A percentile compares a stretch with the other conserved stretches of the same genome.
These are phyloP conservation scores for Mallotus japonicus DNA, from an alignment of 441 rosid species.

Conservation along the genomic window DNA sequence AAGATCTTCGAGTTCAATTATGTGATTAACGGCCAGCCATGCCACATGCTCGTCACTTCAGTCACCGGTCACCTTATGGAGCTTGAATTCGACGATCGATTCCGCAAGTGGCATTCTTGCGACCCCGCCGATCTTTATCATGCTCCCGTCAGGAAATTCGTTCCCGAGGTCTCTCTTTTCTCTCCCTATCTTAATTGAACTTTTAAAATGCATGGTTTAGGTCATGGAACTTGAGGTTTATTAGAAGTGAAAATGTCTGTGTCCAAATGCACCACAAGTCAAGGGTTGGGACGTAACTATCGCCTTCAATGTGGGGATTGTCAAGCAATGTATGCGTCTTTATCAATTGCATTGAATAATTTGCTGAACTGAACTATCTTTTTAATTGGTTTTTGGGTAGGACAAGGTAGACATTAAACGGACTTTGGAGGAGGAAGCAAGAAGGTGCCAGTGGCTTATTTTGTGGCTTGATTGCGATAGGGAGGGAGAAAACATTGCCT, in stretches of 20 bases:
- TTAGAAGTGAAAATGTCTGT: too few species aligned
- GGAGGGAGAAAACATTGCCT: conserved; percentile 96
- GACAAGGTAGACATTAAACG: conserved; percentile 83
- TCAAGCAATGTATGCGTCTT: background rate
- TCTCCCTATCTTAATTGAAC: background rate
- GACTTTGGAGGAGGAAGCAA: conserved; percentile 94
- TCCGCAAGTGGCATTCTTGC: conserved; percentile 93
- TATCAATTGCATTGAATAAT: background rate
- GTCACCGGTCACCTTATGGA: conserved; percentile 96
- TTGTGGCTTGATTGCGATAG: conserved; percentile 98
- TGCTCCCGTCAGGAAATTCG: conserved; percentile 75
- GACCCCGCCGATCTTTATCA: conserved; percentile 85
- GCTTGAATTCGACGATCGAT: conserved; percentile 85
- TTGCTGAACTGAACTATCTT: background rate
- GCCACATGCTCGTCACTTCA: conserved; percentile 87
- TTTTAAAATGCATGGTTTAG: too few species aligned
- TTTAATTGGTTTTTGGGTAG: conserved; percentile 32
- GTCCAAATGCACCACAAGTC: too few species aligned
- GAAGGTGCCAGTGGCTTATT: conserved; percentile 91
- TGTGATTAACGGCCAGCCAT: conserved; percentile 68
- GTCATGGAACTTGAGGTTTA: too few species aligned
- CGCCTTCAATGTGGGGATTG: background rate
- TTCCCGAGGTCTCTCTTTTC: conserved; percentile 64
- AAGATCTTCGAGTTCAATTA: conserved; percentile 88
- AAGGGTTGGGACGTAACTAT: too few species aligned